Evolutionary conservation across 352 stramenopile species (phyloP).

Genomic region (Globisporangium sylvaticum): DNA sequence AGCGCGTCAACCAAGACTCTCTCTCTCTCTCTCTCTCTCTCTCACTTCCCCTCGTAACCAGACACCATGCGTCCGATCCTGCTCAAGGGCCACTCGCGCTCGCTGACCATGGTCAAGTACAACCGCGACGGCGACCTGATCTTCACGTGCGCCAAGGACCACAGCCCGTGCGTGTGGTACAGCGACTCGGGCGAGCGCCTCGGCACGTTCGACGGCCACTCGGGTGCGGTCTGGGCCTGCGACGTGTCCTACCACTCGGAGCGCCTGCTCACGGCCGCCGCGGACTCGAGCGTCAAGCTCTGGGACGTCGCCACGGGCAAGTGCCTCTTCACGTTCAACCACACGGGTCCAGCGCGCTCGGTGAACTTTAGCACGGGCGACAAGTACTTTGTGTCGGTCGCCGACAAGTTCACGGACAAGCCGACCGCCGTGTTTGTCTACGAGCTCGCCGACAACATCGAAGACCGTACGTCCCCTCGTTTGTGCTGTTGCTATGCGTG

Average conservation of each 20-base stretch:
- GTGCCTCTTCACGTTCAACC: constrained; percentile 82
- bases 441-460: constrained; percentile 61
- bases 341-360: constrained; percentile 76
- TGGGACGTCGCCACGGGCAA: constrained; percentile 91
- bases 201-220: constrained; percentile 96
- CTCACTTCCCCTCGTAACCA: background rate
- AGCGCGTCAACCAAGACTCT: background rate
- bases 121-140: constrained; percentile 98
- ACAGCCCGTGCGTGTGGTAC: constrained; percentile 96
- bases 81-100: constrained; percentile 98
- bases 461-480: constrained; percentile 43
- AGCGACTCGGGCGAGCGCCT: constrained; percentile 94
- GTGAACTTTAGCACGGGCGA: constrained; percentile 88
- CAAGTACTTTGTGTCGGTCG: constrained; percentile 79
- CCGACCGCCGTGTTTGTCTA: constrained; percentile 79
- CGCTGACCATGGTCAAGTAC: constrained; percentile 98
- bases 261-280: constrained; percentile 93
- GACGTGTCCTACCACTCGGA: constrained; percentile 93
- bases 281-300: constrained; percentile 91
- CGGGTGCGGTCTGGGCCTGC: constrained; percentile 96
- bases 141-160: constrained; percentile 96
- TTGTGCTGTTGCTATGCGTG: background rate
- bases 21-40: background rate
- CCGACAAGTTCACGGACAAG: constrained; percentile 82
- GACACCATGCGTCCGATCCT: constrained; percentile 93